Conservation (phyloP, 768 basidiomycete species). For the Mycena alexandri region DNA sequence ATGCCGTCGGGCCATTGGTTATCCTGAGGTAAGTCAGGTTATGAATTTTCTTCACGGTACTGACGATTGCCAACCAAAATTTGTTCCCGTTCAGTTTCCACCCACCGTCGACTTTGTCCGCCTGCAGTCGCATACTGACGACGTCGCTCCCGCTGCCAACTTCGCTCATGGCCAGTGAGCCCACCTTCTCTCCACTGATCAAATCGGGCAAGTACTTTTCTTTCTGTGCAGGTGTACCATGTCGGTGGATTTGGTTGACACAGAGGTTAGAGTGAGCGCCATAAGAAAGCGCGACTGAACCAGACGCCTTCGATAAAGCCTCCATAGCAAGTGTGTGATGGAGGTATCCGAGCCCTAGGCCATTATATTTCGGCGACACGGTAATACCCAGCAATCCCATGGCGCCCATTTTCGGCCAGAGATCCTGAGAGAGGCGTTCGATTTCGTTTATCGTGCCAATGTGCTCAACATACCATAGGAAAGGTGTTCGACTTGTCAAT, state of each 20-base stretch:
- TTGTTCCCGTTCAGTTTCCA: slow-evolving; percentile 91
- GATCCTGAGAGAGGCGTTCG: slow-evolving; percentile 61
- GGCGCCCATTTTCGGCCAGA: slow-evolving; percentile 90
- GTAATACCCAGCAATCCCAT: slow-evolving; percentile 96
- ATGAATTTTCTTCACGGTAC: slow-evolving; percentile 5
- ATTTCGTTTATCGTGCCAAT: slow-evolving; percentile 16
- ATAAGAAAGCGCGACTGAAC: slow-evolving; percentile 92
- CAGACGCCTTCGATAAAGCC: slow-evolving; percentile 90
- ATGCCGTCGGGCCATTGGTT: slow-evolving; percentile 93
- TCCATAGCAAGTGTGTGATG: slow-evolving; percentile 96
- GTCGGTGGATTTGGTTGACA: slow-evolving; percentile 86
- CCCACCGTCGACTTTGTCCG: slow-evolving; percentile 81
- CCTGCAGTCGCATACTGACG: slow-evolving; percentile 90
- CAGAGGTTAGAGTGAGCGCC: slow-evolving; percentile 95
- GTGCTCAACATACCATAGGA: slow-evolving; percentile 66
- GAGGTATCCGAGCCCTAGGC: slow-evolving; percentile 86
- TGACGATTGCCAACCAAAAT: slow-evolving; percentile 76
- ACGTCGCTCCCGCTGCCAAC: slow-evolving; percentile 94
- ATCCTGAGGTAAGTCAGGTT: slow-evolving; percentile 68
- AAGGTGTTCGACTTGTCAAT: slow-evolving; percentile 89
- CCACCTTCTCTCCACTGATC: slow-evolving; percentile 84
- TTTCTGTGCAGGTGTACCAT: slow-evolving; percentile 88
- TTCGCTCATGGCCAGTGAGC: slow-evolving; percentile 96
- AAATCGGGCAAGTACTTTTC: slow-evolving; percentile 86
- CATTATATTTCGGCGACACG: slow-evolving; percentile 84